Percentiles rank a stretch among this genome's conserved stretches.
Evolutionary conservation across 768 basidiomycete genomes (phyloP).

Genomic region (Terana coerulea): DNA sequence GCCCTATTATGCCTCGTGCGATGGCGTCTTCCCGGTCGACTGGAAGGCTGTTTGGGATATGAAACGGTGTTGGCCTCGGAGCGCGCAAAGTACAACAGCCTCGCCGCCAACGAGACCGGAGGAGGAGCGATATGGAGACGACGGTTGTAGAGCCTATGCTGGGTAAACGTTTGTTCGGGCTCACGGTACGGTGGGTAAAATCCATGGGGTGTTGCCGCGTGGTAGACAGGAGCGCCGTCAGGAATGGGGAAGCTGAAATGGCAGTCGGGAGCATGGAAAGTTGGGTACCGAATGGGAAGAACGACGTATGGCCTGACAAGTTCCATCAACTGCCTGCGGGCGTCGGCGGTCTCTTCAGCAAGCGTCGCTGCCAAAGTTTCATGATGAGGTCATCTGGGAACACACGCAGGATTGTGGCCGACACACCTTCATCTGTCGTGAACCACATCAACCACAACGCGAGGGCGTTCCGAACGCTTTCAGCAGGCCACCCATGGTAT

Average conservation of each 20-base stretch:
- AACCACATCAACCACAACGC: slow-evolving; percentile 67
- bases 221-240: slow-evolving; percentile 19
- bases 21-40: slow-evolving; percentile 28
- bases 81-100: slow-evolving; percentile 60
- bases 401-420: too few species aligned
- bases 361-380: slow-evolving; percentile 20
- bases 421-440: slow-evolving; percentile 46
- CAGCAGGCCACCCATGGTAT: slow-evolving; percentile 54
- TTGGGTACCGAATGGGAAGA: slow-evolving; percentile 43
- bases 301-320: slow-evolving; percentile 44
- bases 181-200: slow-evolving; percentile 45
- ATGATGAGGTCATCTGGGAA: too few species aligned
- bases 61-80: slow-evolving; percentile 37
- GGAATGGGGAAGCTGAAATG: slow-evolving; percentile 53
- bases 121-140: slow-evolving; percentile 31
- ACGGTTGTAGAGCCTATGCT: slow-evolving; percentile 20
- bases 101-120: slow-evolving; percentile 50
- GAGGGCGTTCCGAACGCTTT: slow-evolving; percentile 44
- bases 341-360: slow-evolving; percentile 12
- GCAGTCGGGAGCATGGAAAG: slow-evolving; percentile 56
- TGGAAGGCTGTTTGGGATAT: slow-evolving; percentile 18
- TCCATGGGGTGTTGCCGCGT: slow-evolving; percentile 39
- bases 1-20: slow-evolving; percentile 24
- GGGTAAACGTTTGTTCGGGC: slow-evolving; percentile 11
- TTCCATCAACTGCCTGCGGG: slow-evolving; percentile 27